phyloP scores from a whole-genome alignment of 345 rosid genomes.

The Bretschneidera sinensis region DNA sequence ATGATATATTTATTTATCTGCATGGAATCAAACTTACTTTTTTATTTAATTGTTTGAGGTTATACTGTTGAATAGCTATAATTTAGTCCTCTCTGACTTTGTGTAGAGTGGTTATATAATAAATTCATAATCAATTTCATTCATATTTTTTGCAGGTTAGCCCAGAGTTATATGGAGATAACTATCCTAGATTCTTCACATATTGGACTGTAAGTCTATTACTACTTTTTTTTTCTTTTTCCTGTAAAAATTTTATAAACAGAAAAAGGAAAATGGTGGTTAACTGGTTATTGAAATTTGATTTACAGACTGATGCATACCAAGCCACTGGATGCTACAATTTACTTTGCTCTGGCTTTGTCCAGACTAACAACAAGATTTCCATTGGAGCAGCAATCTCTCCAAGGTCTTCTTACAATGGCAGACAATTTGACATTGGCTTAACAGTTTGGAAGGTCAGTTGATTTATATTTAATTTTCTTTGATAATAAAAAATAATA shows the following conservation, averaged over 20 bases:
- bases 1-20: too few relatives aligned
- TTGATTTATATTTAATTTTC: slow-evolving; percentile 14
- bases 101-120: too few relatives aligned
- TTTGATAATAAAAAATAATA: neutral
- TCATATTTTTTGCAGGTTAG: slow-evolving; percentile 60
- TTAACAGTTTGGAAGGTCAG: slow-evolving; percentile 95
- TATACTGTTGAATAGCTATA: too few relatives aligned
- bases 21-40: neutral
- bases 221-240: neutral
- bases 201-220: slow-evolving; percentile 81
- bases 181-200: slow-evolving; percentile 90
- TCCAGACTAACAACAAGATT: slow-evolving; percentile 85
- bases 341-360: slow-evolving; percentile 89
- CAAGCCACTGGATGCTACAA: slow-evolving; percentile 99
- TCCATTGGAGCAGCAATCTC: slow-evolving; percentile 97
- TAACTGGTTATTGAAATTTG: neutral
- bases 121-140: too few relatives aligned
- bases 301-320: slow-evolving; percentile 84
- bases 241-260: neutral
- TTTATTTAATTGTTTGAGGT: neutral
- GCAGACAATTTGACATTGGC: slow-evolving; percentile 85
- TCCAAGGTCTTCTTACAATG: slow-evolving; percentile 83
- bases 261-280: neutral
- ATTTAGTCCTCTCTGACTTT: too few relatives aligned
- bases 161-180: slow-evolving; percentile 93